Evolutionary conservation across 768 basidiomycete genomes (phyloP), one percentile per base, ranked within the genome.

Genomic region (Pholiota molesta): DNA sequence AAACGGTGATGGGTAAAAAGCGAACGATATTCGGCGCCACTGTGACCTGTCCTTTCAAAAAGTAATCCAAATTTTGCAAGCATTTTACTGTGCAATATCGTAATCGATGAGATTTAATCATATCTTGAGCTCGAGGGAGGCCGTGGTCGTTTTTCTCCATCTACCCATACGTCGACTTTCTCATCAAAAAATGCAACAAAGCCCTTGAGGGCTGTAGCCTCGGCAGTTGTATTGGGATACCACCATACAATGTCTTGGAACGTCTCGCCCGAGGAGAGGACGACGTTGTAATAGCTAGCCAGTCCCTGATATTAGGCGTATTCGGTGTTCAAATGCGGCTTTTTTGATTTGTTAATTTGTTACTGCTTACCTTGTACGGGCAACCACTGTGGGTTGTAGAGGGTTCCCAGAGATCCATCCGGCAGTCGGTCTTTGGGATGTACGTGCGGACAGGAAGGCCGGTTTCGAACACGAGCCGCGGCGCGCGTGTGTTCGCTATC

Each of bases 131-230:
- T n/a, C n/a, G n/a, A 26, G 26, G 17, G 47, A 14, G 47, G 57
- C 28, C 74, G 79, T 16, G 68, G 65, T 66, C 84, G 83, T 68
- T 84, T 84, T 59, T 78, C 78, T 17, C 81, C 87, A 65, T 90
- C 86, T 16, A 90, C 69, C 75, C 79, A 90, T 13, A 89, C 81
- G 57, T 88, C 86, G 28, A 89, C 82, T 63, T 85, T 87, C 65
- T 90, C 87, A 56, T 90, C 86, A 62, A 86, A 86, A 69, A 88
- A 89, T 0, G 86, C 82, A 7, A 85, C 72, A 60, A 79, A 79
- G 17, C 86, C 86, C 54, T 71, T 75, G 51, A 89, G 80, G 19
- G 72, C 76, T 3, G 78, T 73, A 40, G 83, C 83, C 62, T 88
- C 88, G 0, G 74, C 73, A 14, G 74, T 79, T 0, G 87, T 81